Evolutionary conservation across 352 stramenopile species (phyloP), one percentile per base, ranked within the genome.

Genomic region (Pythium myriotylum): DNA sequence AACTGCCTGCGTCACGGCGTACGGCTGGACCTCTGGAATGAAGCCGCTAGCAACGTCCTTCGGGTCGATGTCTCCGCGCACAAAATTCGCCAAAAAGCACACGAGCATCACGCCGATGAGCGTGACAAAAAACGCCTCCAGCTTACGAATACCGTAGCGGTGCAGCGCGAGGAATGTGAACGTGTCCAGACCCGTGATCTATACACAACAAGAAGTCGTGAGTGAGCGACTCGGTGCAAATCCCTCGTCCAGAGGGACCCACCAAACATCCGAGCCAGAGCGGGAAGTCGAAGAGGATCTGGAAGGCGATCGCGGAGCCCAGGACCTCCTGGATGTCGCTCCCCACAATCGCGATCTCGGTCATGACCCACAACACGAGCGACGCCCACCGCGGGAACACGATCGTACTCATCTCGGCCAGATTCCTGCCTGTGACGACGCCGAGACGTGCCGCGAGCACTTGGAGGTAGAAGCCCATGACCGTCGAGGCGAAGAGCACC

Each of bases 151-250:
- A 12, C 95, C 95, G 57, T 96, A 97, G 17, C 87, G 81, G 48
- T 98, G 87, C 43, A 98, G 83, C 39, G 84, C 67, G 23, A 99
- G 71, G 69, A 99, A 99, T 8, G 92, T 95, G 73, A 99, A 98
- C 4, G 95, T 96, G 64, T 97, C 90, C 29, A 97, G 72, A 2
- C 79, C 83, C 13, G 83, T 92, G 66, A 93, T 88, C 74, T 81
- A 48, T 27, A 17, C 10, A 3, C 52, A 54, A 39, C 1, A 23
- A 1, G 13, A 50, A 40, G 19, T n/a, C 40, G 39, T 64, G 17
- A 42, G 42, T 51, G 16, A 39, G 22, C 14, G n/a, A 26, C 22
- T 27, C 2, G 20, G 12, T 40, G 24, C 13, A 23, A 27, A 52
- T 8, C 22, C 6, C n/a, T 3, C 39, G 42, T 22, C 14, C 17